These are phyloP conservation scores for Logfia minima DNA, from an alignment of 129 eudicot species.

Conservation along the genomic window DNA sequence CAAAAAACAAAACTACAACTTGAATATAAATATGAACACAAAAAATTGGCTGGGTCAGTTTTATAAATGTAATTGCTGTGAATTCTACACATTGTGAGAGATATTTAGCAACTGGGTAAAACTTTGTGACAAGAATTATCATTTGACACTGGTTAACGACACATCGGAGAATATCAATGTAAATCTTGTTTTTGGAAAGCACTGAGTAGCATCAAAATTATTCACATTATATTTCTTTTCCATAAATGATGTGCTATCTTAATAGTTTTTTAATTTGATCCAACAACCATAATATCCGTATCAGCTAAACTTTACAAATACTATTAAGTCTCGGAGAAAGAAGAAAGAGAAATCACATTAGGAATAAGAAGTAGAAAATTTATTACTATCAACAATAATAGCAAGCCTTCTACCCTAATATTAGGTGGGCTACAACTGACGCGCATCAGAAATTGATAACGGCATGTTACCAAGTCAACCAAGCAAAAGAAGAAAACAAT, in stretches of 20 bases:
- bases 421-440: constrained; percentile 10
- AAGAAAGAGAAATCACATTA: not conserved
- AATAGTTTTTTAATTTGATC: not conserved
- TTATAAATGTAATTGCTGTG: not conserved
- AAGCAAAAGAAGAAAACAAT: not conserved
- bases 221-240: constrained; percentile 3
- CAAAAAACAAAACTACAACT: not conserved
- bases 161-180: constrained; percentile 1
- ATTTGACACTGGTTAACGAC: constrained; percentile 1
- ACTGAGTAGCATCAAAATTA: not conserved
- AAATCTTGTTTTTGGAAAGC: constrained; percentile 2
- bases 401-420: constrained; percentile 8
- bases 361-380: not conserved
- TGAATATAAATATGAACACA: not conserved
- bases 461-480: not conserved
- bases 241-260: constrained; percentile 12
- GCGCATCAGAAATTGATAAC: not conserved
- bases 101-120: not conserved
- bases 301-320: not conserved
- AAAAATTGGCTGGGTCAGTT: not conserved
- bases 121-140: constrained; percentile 6
- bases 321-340: constrained; percentile 14
- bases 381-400: constrained; percentile 12
- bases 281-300: constrained; percentile 7
- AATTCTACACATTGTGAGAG: constrained; percentile 3